These are phyloP conservation scores for Hyphopichia khmerensis DNA, from an alignment of 1,139 yeast species.

Conservation along the genomic window DNA sequence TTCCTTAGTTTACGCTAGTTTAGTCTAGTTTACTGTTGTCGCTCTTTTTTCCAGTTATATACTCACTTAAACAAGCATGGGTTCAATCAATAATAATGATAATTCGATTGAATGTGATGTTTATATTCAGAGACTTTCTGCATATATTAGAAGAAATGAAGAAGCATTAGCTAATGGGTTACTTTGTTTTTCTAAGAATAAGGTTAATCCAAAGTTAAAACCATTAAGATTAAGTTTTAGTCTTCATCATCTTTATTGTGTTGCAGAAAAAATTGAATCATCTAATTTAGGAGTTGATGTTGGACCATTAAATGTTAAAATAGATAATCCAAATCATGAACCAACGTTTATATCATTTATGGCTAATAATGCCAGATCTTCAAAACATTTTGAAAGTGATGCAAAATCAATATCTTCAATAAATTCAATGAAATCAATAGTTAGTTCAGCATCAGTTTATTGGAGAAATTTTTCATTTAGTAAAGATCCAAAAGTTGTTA, in stretches of 20 bases:
- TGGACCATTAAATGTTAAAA: conserved; percentile 62
- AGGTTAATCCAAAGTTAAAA: conserved; percentile 30
- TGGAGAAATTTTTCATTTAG: conserved; percentile 39
- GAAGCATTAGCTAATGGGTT: conserved; percentile 48
- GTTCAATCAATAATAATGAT: conserved; percentile 1
- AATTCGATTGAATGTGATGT: conserved; percentile 43
- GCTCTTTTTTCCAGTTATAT: too few relatives aligned
- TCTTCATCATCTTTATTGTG: conserved; percentile 61
- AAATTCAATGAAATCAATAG: conserved; percentile 59
- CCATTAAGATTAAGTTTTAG: conserved; percentile 59
- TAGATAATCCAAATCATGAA: conserved; percentile 58
- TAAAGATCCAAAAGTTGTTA: conserved; percentile 44
- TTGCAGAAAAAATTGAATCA: conserved; percentile 56
- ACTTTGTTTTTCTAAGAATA: conserved; percentile 38
- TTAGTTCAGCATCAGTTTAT: conserved; percentile 44
- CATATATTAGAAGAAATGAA: conserved; percentile 42
- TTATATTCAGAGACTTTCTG: conserved; percentile 40
- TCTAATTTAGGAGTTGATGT: conserved; percentile 53
- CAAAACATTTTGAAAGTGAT: conserved; percentile 52
- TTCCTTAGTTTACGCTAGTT: too few relatives aligned
- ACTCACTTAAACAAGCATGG: background rate
- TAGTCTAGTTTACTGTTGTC: too few relatives aligned
- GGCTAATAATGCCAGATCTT: conserved; percentile 47
- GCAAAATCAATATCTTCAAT: conserved; percentile 62
- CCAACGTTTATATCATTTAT: conserved; percentile 54